phyloP scores from a whole-genome alignment of 768 basidiomycete genomes.

The Lyophyllum shimeji region DNA sequence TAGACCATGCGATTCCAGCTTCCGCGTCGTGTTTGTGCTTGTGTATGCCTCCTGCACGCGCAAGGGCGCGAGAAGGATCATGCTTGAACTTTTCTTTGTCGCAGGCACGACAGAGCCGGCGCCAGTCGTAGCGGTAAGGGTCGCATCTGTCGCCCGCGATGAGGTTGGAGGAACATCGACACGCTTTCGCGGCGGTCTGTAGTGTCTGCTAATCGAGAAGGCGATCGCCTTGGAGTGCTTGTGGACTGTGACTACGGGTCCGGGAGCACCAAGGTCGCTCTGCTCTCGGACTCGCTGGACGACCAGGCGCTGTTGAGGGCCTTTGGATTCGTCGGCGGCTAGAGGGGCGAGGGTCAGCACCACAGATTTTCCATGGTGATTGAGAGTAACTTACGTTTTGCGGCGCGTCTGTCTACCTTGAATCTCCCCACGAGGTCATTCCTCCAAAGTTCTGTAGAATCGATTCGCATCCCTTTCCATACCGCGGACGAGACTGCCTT shows the following conservation, averaged over 20 bases:
- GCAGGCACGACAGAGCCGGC: slow-evolving; percentile 1
- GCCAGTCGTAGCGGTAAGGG: slow-evolving; percentile 13
- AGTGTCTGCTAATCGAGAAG: slow-evolving; percentile 76
- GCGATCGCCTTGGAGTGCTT: slow-evolving; percentile 80
- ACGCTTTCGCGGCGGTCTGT: slow-evolving; percentile 25
- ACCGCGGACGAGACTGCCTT: slow-evolving; percentile 21
- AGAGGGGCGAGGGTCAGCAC: not conserved
- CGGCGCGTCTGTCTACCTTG: slow-evolving; percentile 52
- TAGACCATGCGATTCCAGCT: slow-evolving; percentile 66
- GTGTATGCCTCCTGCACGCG: slow-evolving; percentile 80
- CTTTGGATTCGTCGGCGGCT: slow-evolving; percentile 55
- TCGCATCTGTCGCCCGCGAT: slow-evolving; percentile 9
- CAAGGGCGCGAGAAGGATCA: slow-evolving; percentile 71
- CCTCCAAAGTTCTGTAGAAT: slow-evolving; percentile 65
- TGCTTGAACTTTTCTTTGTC: slow-evolving; percentile 34
- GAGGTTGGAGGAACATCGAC: slow-evolving; percentile 17
- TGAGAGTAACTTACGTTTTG: slow-evolving; percentile 31
- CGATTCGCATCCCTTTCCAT: slow-evolving; percentile 51
- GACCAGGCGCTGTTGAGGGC: slow-evolving; percentile 67
- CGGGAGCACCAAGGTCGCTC: slow-evolving; percentile 37
- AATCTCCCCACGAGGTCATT: slow-evolving; percentile 64
- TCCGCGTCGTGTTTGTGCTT: slow-evolving; percentile 70
- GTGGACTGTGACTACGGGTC: slow-evolving; percentile 71
- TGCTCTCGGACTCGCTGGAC: slow-evolving; percentile 55
- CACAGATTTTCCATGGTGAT: not conserved